phyloP scores from a whole-genome alignment of 306 rosid genomes.

The Coriaria nepalensis region DNA sequence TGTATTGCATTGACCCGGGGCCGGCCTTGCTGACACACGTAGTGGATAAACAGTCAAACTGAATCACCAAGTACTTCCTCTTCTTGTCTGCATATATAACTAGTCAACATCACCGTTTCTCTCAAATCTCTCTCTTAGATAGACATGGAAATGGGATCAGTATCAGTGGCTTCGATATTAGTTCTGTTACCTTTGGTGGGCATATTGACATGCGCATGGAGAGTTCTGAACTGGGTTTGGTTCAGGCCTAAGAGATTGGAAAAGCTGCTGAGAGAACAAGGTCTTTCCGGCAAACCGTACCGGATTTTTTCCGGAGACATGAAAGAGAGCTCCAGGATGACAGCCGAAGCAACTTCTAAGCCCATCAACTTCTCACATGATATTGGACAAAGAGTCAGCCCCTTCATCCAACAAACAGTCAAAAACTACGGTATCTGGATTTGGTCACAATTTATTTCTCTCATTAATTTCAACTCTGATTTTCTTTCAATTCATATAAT shows the following conservation, averaged over 20 bases:
- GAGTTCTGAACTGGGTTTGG: conserved; percentile 17
- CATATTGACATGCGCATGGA: conserved; percentile 9
- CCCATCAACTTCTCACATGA: conserved; percentile 10
- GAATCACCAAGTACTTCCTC: too few relatives aligned
- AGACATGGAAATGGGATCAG: too few relatives aligned
- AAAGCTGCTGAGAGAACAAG: conserved; percentile 13
- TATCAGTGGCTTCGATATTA: conserved; percentile 18
- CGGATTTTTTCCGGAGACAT: conserved; percentile 9
- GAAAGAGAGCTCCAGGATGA: conserved; percentile 2
- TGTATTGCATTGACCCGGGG: too few relatives aligned
- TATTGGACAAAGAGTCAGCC: conserved; percentile 3
- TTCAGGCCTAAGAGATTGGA: conserved; percentile 12
- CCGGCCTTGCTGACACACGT: too few relatives aligned
- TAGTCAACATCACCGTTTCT: too few relatives aligned
- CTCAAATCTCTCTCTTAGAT: too few relatives aligned
- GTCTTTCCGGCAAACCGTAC: conserved; percentile 12
- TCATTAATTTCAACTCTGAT: too few relatives aligned
- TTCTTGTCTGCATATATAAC: too few relatives aligned
- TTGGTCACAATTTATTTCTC: too few relatives aligned
- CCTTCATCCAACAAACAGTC: conserved; percentile 2
- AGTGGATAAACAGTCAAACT: too few relatives aligned
- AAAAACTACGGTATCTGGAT: conserved; percentile 12
- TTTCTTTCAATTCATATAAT: too few relatives aligned
- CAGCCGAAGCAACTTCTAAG: too few relatives aligned
- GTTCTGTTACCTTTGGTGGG: conserved; percentile 2